Conservation (phyloP, 2,329 filamentous ascomycete species). For the Chrysoporthe cubensis region DNA sequence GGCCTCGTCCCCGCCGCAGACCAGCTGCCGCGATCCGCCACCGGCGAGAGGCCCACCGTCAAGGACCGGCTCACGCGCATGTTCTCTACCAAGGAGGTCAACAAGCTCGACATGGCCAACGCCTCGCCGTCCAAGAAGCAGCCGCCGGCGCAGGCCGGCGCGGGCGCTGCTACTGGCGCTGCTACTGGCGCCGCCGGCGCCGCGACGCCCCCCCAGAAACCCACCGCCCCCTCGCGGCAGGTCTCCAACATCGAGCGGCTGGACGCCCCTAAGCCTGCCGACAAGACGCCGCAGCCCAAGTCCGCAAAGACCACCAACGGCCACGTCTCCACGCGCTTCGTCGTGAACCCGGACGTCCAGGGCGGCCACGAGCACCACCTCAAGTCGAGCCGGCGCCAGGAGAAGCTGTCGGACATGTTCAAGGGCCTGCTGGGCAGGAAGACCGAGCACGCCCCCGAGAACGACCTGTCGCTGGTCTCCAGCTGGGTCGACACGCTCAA, state of each 20-base stretch:
- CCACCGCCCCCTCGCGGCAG: conserved; percentile 46
- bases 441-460: conserved; percentile 72
- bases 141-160: conserved; percentile 9
- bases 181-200: conserved; percentile 33
- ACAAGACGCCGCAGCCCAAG: conserved; percentile 41
- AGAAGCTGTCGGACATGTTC: conserved; percentile 93
- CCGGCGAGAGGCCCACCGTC: conserved; percentile 59
- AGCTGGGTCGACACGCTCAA: conserved; percentile 95
- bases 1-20: conserved; percentile 39
- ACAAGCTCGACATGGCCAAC: conserved; percentile 34
- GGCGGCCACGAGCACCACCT: conserved; percentile 86
- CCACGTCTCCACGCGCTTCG: conserved; percentile 51
- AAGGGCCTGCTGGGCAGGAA: conserved; percentile 84
- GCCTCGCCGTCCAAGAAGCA: conserved; percentile 27
- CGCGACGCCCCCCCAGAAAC: conserved; percentile 43
- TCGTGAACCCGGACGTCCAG: conserved; percentile 53
- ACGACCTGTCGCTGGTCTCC: conserved; percentile 89
- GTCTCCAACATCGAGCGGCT: conserved; percentile 45
- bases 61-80: conserved; percentile 68
- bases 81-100: conserved; percentile 62
- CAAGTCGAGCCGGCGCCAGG: conserved; percentile 87
- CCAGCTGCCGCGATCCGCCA: conserved; percentile 41
- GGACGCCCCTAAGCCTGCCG: conserved; percentile 35
- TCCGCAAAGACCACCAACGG: conserved; percentile 40
- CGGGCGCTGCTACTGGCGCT: conserved; percentile 8